phyloP scores from a whole-genome alignment of 176 grass and related monocot species.

The Oryza punctata region DNA sequence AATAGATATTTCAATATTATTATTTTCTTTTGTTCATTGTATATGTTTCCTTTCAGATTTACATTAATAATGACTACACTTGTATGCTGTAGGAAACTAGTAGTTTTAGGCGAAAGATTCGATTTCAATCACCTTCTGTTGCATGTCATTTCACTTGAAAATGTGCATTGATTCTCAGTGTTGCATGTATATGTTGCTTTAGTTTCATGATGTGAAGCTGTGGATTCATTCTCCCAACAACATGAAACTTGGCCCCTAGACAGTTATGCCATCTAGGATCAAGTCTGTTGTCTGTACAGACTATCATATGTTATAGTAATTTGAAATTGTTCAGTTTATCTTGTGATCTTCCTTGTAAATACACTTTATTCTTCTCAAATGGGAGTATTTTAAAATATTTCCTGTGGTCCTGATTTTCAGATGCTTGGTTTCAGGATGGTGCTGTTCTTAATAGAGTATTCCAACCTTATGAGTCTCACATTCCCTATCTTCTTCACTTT shows the following conservation, averaged over 20 bases:
- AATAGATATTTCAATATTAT: constrained; percentile 3
- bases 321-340: too few relatives aligned
- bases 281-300: too few relatives aligned
- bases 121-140: background rate
- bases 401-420: constrained; percentile 36
- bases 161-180: background rate
- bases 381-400: background rate
- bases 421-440: constrained; percentile 63
- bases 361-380: too few relatives aligned
- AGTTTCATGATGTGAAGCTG: too few relatives aligned
- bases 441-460: constrained; percentile 76
- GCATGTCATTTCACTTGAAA: constrained; percentile 6
- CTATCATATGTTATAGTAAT: too few relatives aligned
- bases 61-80: constrained; percentile 3
- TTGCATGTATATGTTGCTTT: too few relatives aligned
- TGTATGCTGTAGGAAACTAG: constrained; percentile 22
- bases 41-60: constrained; percentile 12
- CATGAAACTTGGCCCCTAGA: background rate
- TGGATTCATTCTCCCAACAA: background rate
- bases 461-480: constrained; percentile 93
- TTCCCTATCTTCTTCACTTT: constrained; percentile 98
- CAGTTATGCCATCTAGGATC: constrained; percentile 8
- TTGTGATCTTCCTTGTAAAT: too few relatives aligned
- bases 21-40: constrained; percentile 12
- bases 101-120: constrained; percentile 10